A percentile compares a stretch with the other conserved stretches of the same genome.
phyloP scores from a whole-genome alignment of 2,329 filamentous ascomycete genomes.

The Fusarium globosum region DNA sequence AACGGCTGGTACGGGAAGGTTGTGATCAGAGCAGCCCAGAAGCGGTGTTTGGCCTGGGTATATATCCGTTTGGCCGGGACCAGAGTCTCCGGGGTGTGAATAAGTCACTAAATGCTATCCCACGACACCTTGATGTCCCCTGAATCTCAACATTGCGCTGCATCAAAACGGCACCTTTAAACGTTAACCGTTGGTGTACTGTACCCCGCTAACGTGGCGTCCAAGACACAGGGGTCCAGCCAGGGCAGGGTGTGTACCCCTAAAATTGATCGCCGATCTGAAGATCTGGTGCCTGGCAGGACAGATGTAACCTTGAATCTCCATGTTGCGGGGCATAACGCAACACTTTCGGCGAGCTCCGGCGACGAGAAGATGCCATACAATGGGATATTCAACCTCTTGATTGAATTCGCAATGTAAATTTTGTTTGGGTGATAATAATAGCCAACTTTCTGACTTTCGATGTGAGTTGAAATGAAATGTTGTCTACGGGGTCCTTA shows the following conservation, averaged over 20 bases:
- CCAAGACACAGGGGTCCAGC: background rate
- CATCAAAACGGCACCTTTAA: background rate
- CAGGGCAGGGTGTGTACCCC: background rate
- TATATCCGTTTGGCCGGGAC: fast-evolving
- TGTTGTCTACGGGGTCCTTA: background rate
- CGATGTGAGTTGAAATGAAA: background rate
- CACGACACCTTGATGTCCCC: background rate
- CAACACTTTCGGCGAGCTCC: background rate
- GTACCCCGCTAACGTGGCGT: too few species aligned
- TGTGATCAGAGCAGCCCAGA: background rate
- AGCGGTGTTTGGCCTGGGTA: background rate
- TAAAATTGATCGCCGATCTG: background rate
- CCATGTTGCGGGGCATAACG: fast-evolving
- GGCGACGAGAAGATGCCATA: background rate
- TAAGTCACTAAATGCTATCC: background rate
- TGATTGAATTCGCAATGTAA: fast-evolving
- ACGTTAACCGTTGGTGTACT: background rate
- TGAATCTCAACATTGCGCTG: too few species aligned
- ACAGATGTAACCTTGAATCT: background rate
- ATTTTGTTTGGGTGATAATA: fast-evolving
- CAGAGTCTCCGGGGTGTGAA: background rate
- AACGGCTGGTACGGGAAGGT: background rate
- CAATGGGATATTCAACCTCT: background rate
- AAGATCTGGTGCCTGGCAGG: background rate
- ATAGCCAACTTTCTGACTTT: background rate